These are phyloP conservation scores for Pseudonectria foliicola DNA, from an alignment of 2,329 filamentous ascomycete genomes.

Conservation along the genomic window DNA sequence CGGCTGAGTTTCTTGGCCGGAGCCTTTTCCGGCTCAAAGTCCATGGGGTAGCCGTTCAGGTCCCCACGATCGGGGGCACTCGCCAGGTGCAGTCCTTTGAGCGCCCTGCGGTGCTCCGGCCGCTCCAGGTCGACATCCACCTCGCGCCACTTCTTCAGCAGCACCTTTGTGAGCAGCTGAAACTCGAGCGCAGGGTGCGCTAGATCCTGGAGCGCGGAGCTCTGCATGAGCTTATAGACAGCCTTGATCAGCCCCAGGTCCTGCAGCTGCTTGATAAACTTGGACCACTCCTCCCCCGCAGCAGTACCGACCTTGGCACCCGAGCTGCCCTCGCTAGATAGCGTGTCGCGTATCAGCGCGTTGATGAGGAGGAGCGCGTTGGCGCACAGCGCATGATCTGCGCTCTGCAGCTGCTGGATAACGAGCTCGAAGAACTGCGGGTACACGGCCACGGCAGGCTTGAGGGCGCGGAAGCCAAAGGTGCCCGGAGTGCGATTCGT, in stretches of 20 bases:
- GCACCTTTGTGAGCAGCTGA: conserved; percentile 80
- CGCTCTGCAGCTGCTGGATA: conserved; percentile 83
- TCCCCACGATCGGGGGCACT: conserved; percentile 58
- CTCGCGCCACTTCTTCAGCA: conserved; percentile 82
- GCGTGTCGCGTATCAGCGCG: conserved; percentile 84
- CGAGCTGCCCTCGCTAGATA: conserved; percentile 61
- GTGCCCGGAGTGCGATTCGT: conserved; percentile 43
- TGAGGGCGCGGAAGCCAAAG: conserved; percentile 86
- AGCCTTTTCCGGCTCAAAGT: conserved; percentile 31
- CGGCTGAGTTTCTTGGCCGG: conserved; percentile 51
- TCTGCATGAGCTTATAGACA: conserved; percentile 90
- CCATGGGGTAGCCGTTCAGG: conserved; percentile 31
- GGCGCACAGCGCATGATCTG: conserved; percentile 90
- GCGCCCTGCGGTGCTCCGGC: conserved; percentile 76
- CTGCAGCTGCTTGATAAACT: conserved; percentile 88
- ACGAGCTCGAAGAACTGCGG: conserved; percentile 93
- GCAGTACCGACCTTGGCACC: conserved; percentile 20
- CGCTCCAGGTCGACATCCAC: conserved; percentile 78
- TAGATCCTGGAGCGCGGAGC: conserved; percentile 82
- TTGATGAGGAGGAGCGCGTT: conserved; percentile 95
- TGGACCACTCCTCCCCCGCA: conserved; percentile 72
- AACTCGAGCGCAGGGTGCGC: conserved; percentile 89
- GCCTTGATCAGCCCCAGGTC: conserved; percentile 89
- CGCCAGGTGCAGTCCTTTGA: conserved; percentile 79
- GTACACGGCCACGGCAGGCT: conserved; percentile 83